Base-by-base conservation (phyloP, 129 eudicot genomes). In the Centaurea solstitialis region DNA sequence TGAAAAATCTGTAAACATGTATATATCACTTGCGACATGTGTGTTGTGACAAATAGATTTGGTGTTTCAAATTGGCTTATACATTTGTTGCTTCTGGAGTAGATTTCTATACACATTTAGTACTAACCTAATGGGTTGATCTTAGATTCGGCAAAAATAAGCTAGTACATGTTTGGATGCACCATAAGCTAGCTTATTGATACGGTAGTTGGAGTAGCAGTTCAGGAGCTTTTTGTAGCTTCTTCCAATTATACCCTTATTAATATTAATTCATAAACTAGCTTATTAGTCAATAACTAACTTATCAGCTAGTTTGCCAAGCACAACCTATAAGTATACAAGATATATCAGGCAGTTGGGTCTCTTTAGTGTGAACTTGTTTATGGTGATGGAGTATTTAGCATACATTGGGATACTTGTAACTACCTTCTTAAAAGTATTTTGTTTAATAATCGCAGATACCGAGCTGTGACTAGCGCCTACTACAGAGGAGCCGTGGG, bases 401-500 rank as follows among this genome's bases (percentile, higher is more conserved):
- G 53, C 9, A 43, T 43, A 43, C 3, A 43, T 43, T 11, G 13
- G 53, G 53, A 1, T 43, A 43, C 53, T 11, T 43, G 53, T 11
- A 43, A 26, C 30, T 26, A 0, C 22, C 22, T 20, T 64, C 21
- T 64, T 21, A 10, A 64, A 64, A 20, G 4, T 18, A 33, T 64
- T 21, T 64, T 26, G 72, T 40, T 39, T 37, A 73, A 65, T 76
- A 2, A 62, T 65, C 65, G 76, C 85, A 92, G 98, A 76, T 93
- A 93, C 72, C 83, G 98, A 77, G 98, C 98, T 66, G 98, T 93
- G 69, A 93, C 98, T 1, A 93, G 94, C 73, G 98, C 98, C n/a
- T 93, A 93, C 61, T 93, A 93, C 91, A 80, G 98, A 87, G 98
- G 98, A 76, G 98, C 97, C 12, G 94, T 93, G 28, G 98, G 98